Conservation (phyloP, 352 stramenopile species). For the Phytophthora capsici region DNA sequence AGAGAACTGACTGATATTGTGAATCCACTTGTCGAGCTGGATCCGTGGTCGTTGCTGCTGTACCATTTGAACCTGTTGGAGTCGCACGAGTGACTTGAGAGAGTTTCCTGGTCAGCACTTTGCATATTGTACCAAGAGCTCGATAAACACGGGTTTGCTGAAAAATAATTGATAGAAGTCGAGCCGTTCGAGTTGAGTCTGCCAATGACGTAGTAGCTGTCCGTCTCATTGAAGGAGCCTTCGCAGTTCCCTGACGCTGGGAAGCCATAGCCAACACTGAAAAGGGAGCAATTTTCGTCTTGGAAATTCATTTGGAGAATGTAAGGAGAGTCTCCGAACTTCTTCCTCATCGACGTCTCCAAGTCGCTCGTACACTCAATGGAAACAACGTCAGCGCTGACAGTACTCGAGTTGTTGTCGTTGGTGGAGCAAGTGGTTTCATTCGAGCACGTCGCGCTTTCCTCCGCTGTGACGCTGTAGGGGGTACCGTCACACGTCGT, state of each 20-base stretch:
- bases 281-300: slow-evolving; percentile 4
- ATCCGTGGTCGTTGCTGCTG: slow-evolving; percentile 20
- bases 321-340: slow-evolving; percentile 18
- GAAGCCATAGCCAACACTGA: slow-evolving; percentile 2
- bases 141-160: slow-evolving; percentile 3
- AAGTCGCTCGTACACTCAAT: slow-evolving; percentile 15
- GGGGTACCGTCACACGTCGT: slow-evolving; percentile 12
- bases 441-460: background rate
- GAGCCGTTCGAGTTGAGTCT: slow-evolving; percentile 21
- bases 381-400: slow-evolving; percentile 7
- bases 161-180: slow-evolving; percentile 22
- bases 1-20: slow-evolving; percentile 2
- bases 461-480: slow-evolving; percentile 11
- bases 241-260: slow-evolving; percentile 14
- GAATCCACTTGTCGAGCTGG: background rate
- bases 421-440: background rate
- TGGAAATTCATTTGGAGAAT: slow-evolving; percentile 11
- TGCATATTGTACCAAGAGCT: slow-evolving; percentile 5
- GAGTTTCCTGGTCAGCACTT: slow-evolving; percentile 1
- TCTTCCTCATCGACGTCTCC: slow-evolving; percentile 4
- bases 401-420: slow-evolving; percentile 1
- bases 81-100: slow-evolving; percentile 16
- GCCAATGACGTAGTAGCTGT: slow-evolving; percentile 23
- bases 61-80: slow-evolving; percentile 22
- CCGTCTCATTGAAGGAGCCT: slow-evolving; percentile 14